Evolutionary conservation across 352 stramenopile species (phyloP).

Genomic region (Phytophthora melonis): DNA sequence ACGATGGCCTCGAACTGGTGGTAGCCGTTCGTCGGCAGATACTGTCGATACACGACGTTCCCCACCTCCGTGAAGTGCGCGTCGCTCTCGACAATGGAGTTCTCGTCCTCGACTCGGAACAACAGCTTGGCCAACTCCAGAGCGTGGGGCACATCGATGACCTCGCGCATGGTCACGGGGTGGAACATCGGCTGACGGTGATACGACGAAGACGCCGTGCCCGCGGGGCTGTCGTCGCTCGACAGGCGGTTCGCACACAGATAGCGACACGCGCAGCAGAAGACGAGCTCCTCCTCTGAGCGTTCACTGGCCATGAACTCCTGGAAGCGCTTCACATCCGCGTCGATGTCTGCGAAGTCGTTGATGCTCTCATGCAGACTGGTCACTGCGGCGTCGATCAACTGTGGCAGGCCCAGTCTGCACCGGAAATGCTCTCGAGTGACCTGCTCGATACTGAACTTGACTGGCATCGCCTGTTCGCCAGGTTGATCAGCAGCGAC

Average conservation of each 20-base stretch:
- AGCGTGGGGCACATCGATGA: constrained; percentile 56
- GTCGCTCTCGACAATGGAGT: constrained; percentile 47
- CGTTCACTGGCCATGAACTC: constrained; percentile 60
- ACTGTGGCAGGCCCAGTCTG: constrained; percentile 57
- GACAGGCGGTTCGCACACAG: constrained; percentile 34
- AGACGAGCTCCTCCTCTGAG: constrained; percentile 65
- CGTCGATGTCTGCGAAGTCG: constrained; percentile 50
- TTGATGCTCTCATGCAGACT: constrained; percentile 45
- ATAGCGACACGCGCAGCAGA: constrained; percentile 66
- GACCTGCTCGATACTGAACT: constrained; percentile 49
- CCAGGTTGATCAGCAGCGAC: constrained; percentile 16
- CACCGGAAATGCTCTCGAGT: constrained; percentile 74
- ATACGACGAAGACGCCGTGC: constrained; percentile 14
- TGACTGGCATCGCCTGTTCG: constrained; percentile 30
- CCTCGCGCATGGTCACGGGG: constrained; percentile 57
- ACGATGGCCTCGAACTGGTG: constrained; percentile 66
- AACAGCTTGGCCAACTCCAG: constrained; percentile 52
- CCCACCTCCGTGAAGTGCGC: constrained; percentile 52
- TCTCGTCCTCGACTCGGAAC: constrained; percentile 67
- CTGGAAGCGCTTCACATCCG: constrained; percentile 69
- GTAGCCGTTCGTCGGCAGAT: constrained; percentile 59
- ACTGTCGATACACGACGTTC: constrained; percentile 65
- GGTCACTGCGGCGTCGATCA: constrained; percentile 59
- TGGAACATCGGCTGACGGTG: constrained; percentile 63
- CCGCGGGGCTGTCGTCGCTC: constrained; percentile 23